Base-by-base conservation (phyloP, 192 early-diverging fungal genomes). In the Phlyctochytrium arcticum region DNA sequence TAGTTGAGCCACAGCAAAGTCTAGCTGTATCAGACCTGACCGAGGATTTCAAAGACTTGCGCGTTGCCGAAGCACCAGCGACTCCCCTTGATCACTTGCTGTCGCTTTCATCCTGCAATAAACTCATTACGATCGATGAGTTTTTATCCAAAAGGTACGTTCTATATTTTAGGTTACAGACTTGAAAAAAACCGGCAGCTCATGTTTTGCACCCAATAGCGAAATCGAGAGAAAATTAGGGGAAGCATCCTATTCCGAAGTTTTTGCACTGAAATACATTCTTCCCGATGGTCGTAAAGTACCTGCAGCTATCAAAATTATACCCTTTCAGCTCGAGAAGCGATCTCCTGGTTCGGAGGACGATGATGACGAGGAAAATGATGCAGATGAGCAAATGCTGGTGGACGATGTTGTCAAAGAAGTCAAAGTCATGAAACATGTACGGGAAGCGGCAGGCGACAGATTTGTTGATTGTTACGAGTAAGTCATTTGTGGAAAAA, bases 191-290 rank as follows among this genome's bases (percentile, higher is more conserved):
- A 19, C 21, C 15, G 39, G 15, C 21, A 19, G 21, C 39, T 12
- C 2, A 44, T 44, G 39, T 15, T 21, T 58, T 3, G 19, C 1
- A 9, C 46, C 49, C 27, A 24, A 34, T 6, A 69, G 60, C 67
- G 27, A 3, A 3, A 37, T 57, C 19, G 21, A 24, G 5, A 17
- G 26, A 10, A 93, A 95, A 73, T 82, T 95, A 46, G 91, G 89
- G 33, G 93, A 95, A 58, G 90, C 93, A 3, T 89, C 87, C 2
- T 95, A 87, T 58, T 88, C 89, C 3, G 91, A 94, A 62, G 93
- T 93, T 0, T 95, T 85, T 62, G 62, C 74, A 3, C 29, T 73
- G 27, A 63, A 51, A 0, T 69, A 57, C 48, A 63, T 53, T 27
- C n/a, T 12, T 26, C 32, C 27, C n/a, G 37, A 15, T 27, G 17